Evolutionary conservation across 768 basidiomycete genomes (phyloP), one percentile per base, ranked within the genome.

Genomic region (Clitopilus passeckerianus): DNA sequence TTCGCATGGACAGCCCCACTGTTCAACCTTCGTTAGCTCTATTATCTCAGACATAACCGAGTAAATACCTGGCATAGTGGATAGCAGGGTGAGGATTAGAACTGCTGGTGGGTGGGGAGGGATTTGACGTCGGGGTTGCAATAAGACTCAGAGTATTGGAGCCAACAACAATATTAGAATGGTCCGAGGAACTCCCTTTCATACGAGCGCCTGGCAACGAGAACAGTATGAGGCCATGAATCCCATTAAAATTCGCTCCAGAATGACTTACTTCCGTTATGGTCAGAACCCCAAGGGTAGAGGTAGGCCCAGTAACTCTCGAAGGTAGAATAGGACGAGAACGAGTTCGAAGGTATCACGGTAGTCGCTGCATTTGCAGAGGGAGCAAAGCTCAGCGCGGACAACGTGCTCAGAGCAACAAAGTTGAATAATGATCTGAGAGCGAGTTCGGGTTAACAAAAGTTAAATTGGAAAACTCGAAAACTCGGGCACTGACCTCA

Each of bases 221-320:
- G 41, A 27, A 55, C 18, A 10, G 30, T 20, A n/a, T n/a, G n/a
- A n/a, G n/a, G n/a, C n/a, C n/a, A 30, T 30, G 27, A 30, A 30
- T 7, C 27, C n/a, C n/a, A n/a, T n/a, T n/a, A n/a, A n/a, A n/a
- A 30, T 30, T 30, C 27, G 27, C 27, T 30, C 16, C 6, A 30
- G 12, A 10, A 23, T 20, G 8, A 70, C 75, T 5, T 58, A 78
- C 77, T 74, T 57, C 77, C 77, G 56, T 78, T 78, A 64, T 78
- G 77, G 53, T 78, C 77, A 33, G 75, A 75, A 6, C 78, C 78
- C 78, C 78, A 79, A 6, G 77, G 77, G 59, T 79, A 79, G 23
- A 78, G 68, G 61, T 79, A 78, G 22, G 67, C 67, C 76, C 76
- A 79, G 60, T 68, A 78, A 14, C 59, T 70, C 60, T 77, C 76